Evolutionary conservation across 768 basidiomycete genomes (phyloP), one percentile per base, ranked within the genome.

Genomic region (Boletales sp.): DNA sequence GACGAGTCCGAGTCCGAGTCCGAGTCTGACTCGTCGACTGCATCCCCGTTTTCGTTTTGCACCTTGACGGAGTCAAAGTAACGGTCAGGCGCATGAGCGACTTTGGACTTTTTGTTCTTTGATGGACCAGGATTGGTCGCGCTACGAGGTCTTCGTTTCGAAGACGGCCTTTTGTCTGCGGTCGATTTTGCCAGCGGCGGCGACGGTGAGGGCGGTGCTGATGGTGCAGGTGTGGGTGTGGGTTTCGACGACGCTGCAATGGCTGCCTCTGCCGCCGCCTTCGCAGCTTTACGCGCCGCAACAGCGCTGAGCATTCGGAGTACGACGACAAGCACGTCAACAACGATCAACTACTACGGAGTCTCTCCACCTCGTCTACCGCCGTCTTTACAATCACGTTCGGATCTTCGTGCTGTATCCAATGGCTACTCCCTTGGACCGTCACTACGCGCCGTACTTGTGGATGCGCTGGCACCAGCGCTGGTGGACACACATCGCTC

Each of bases 271-370:
- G 51, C 60, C 24, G 69, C 69, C 14, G 71, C 69, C 53, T 70
- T 70, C 35, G 82, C 74, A 5, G 82, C 83, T 59, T 82, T 87
- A 31, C 87, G 77, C 3, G 85, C 86, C 27, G 86, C 86, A 42
- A 90, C 71, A 3, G 87, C 86, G 59, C 84, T 87, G 44, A 88
- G 71, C 86, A 87, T 87, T 21, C 30, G 45, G 29, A 29, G 13
- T 6, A 40, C 13, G 18, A 40, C 17, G n/a, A 45, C 47, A 15
- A 45, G 50, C 48, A 53, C 2, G 47, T 51, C 36, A 52, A 54
- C 13, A 36, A 5, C 13, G 37, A 5, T n/a, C 37, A 19, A 38
- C 17, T 9, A 38, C 17, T 7, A 18, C 37, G 7, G 13, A 58
- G 36, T 13, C 48, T 58, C 24, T 54, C 48, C 14, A 57, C 55